phyloP scores from a whole-genome alignment of 768 basidiomycete genomes.

The Naganishia vishniacii region DNA sequence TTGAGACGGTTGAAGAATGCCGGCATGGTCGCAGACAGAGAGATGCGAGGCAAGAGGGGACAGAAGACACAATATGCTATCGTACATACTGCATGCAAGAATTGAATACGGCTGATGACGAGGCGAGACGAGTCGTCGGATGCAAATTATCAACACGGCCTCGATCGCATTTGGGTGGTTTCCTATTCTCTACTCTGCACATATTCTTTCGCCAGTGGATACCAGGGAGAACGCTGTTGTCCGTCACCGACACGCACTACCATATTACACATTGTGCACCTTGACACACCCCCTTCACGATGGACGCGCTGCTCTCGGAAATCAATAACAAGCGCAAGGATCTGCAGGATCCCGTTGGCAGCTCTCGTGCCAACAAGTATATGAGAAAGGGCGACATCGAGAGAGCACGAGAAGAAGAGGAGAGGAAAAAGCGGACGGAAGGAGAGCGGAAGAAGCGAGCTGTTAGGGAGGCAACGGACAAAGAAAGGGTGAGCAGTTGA shows the following conservation, averaged over 20 bases:
- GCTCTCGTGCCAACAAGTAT: constrained; percentile 60
- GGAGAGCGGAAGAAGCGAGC: constrained; percentile 39
- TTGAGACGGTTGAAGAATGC: constrained; percentile 16
- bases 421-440: constrained; percentile 51
- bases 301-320: constrained; percentile 88
- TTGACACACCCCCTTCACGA: constrained; percentile 42
- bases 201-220: too few species aligned
- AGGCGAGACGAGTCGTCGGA: background rate
- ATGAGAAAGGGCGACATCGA: constrained; percentile 88
- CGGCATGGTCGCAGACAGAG: background rate
- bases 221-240: too few species aligned
- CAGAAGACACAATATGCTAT: too few species aligned
- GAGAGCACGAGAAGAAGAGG: constrained; percentile 52
- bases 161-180: background rate
- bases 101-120: constrained; percentile 9
- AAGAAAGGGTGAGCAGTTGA: constrained; percentile 27
- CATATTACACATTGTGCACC: too few species aligned
- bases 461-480: constrained; percentile 38
- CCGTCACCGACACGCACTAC: too few species aligned
- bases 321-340: constrained; percentile 81
- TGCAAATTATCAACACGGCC: constrained; percentile 9
- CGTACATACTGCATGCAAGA: background rate
- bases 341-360: constrained; percentile 50
- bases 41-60: too few species aligned
- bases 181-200: too few species aligned